A percentile compares a stretch with the other conserved stretches of the same genome.
These are phyloP conservation scores for Fusarium buxicola DNA, from an alignment of 2,329 filamentous ascomycete species.

Conservation along the genomic window DNA sequence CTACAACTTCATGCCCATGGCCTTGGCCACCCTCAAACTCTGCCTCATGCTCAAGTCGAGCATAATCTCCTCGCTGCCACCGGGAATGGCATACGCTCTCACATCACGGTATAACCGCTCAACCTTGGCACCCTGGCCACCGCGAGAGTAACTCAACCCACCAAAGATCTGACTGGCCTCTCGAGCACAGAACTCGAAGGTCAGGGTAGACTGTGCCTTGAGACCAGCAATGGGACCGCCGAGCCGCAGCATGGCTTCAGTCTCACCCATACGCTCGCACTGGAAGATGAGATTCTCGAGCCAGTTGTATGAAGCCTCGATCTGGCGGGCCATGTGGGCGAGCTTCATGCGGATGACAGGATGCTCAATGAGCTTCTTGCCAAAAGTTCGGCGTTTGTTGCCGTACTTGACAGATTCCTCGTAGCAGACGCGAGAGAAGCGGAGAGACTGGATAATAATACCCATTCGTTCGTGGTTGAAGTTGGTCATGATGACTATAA, in stretches of 20 bases:
- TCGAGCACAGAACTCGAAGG: conserved; percentile 97
- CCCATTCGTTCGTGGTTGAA: conserved; percentile 99
- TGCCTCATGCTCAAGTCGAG: conserved; percentile 94
- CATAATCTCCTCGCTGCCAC: conserved; percentile 99
- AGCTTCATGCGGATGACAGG: conserved; percentile 98
- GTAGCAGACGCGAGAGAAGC: conserved; percentile 96
- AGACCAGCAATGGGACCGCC: conserved; percentile 93
- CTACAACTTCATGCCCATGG: conserved; percentile 95
- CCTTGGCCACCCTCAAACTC: conserved; percentile 87
- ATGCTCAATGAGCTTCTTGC: conserved; percentile 96
- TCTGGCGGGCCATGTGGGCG: conserved; percentile 97
- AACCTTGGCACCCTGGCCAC: conserved; percentile 94
- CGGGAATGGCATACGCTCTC: conserved; percentile 94
- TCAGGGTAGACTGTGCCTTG: conserved; percentile 93
- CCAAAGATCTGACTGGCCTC: conserved; percentile 99
- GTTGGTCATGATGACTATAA: conserved; percentile 94
- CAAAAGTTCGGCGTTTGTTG: conserved; percentile 96
- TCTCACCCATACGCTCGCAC: conserved; percentile 91
- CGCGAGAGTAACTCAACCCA: conserved; percentile 89
- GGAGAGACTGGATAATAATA: conserved; percentile 96
- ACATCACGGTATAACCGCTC: conserved; percentile 96
- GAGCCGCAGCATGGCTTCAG: conserved; percentile 94
- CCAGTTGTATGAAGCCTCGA: conserved; percentile 97
- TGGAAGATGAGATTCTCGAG: conserved; percentile 96
- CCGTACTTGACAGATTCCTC: conserved; percentile 97